phyloP scores from a whole-genome alignment of 1,284 basidiomycete genomes.

The Trametes hirsuta region DNA sequence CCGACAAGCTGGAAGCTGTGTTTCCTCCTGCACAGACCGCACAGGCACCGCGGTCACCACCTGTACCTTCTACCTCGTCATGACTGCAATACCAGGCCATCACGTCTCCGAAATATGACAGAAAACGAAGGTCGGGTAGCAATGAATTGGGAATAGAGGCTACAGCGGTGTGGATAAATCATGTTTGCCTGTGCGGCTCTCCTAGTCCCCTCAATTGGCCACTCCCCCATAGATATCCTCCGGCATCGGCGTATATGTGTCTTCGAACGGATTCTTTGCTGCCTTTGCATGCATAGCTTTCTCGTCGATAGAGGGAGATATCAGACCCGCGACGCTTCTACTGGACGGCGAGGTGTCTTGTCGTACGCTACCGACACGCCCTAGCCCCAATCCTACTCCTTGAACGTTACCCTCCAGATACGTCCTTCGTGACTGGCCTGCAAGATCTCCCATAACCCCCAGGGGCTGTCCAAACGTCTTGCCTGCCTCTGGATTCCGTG shows the following conservation, averaged over 20 bases:
- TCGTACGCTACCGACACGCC: slow-evolving; percentile 10
- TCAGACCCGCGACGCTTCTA: not conserved
- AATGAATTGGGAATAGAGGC: slow-evolving; percentile 7
- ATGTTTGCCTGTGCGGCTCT: slow-evolving; percentile 5
- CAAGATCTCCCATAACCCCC: not conserved
- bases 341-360: not conserved
- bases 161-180: slow-evolving; percentile 21
- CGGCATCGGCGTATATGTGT: slow-evolving; percentile 13
- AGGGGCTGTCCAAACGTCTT: not conserved
- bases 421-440: not conserved
- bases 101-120: not conserved
- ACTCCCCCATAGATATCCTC: slow-evolving; percentile 22
- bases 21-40: slow-evolving; percentile 34
- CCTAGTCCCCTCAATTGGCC: slow-evolving; percentile 2
- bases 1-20: slow-evolving; percentile 57
- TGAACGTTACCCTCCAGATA: not conserved
- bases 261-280: slow-evolving; percentile 14
- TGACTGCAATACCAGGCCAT: not conserved
- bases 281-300: not conserved
- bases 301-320: not conserved
- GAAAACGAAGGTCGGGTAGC: slow-evolving; percentile 13
- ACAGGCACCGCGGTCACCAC: not conserved
- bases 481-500: not conserved
- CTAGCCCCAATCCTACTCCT: slow-evolving; percentile 17
- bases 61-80: not conserved